These are phyloP conservation scores for Ophiostoma ulmi DNA, from an alignment of 2,329 filamentous ascomycete species.

Conservation along the genomic window DNA sequence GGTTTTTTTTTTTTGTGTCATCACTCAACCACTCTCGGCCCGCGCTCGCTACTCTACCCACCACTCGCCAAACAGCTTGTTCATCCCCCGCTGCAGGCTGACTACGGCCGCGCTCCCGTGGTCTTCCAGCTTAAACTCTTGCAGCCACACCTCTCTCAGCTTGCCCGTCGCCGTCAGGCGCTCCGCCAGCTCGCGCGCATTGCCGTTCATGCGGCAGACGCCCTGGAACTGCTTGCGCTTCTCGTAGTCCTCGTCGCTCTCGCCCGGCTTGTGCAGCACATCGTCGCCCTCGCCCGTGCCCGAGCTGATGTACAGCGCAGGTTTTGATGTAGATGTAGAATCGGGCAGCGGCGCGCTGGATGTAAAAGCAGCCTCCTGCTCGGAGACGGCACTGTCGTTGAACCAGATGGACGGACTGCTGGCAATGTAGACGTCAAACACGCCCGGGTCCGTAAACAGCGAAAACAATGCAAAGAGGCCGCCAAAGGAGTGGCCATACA, in stretches of 20 bases:
- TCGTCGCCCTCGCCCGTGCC: constrained; percentile 21
- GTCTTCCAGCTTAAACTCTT: constrained; percentile 23
- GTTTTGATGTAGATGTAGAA: background rate
- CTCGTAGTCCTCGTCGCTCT: constrained; percentile 19
- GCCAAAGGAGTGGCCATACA: constrained; percentile 25
- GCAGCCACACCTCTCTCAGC: constrained; percentile 18
- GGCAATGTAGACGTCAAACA: constrained; percentile 22
- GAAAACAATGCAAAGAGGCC: constrained; percentile 23
- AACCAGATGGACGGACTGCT: constrained; percentile 25
- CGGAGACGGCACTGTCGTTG: constrained; percentile 17
- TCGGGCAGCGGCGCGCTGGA: background rate
- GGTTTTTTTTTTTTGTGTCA: too few species aligned
- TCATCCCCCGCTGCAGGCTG: constrained; percentile 22
- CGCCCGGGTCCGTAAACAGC: constrained; percentile 24
- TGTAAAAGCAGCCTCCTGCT: constrained; percentile 16
- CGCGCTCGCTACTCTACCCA: constrained; percentile 15
- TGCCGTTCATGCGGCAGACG: constrained; percentile 12
- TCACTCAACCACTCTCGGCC: too few species aligned
- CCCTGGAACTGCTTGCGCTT: constrained; percentile 10
- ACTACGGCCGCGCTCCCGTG: constrained; percentile 21
- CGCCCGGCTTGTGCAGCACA: constrained; percentile 15
- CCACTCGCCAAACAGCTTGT: constrained; percentile 20
- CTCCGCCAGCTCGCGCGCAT: constrained; percentile 14
- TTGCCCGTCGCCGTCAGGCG: constrained; percentile 13
- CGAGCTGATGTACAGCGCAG: constrained; percentile 21